A percentile compares a stretch with the other conserved stretches of the same genome.
Conservation (phyloP, 805 yeast species). For the Kazachstania taianensis region DNA sequence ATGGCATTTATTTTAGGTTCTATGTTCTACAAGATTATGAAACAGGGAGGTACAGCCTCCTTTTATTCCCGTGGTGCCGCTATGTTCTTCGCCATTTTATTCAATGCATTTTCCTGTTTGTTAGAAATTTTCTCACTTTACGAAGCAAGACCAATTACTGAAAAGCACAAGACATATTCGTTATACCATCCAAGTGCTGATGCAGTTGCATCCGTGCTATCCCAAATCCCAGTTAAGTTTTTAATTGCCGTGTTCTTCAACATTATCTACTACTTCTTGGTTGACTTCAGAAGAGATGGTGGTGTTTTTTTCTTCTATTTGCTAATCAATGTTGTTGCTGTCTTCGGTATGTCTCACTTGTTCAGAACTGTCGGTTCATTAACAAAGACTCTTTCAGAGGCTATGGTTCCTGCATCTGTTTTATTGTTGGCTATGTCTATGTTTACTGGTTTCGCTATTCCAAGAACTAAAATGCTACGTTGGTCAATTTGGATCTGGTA, state of each 20-base stretch:
- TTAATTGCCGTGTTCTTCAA: conserved; percentile 38
- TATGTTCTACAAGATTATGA: conserved; percentile 42
- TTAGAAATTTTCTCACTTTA: conserved; percentile 47
- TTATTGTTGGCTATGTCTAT: conserved; percentile 39
- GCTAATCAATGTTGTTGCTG: conserved; percentile 34
- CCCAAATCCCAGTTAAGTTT: conserved; percentile 43
- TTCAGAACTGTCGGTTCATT: conserved; percentile 46
- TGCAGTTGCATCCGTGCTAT: conserved; percentile 42
- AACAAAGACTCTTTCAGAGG: conserved; percentile 38
- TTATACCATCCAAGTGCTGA: conserved; percentile 52
- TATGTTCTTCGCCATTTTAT: conserved; percentile 56
- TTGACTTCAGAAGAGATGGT: conserved; percentile 40
- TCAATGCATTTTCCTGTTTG: conserved; percentile 52
- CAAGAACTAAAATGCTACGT: conserved; percentile 46
- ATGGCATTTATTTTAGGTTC: conserved; percentile 51
- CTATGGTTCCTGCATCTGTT: conserved; percentile 52
- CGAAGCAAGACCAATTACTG: conserved; percentile 48
- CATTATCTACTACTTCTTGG: conserved; percentile 43
- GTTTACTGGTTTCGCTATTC: conserved; percentile 51
- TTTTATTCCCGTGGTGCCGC: conserved; percentile 52
- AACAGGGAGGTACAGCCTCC: conserved; percentile 31
- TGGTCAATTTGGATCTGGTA: conserved; percentile 62
- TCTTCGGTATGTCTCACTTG: conserved; percentile 45
- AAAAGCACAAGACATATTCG: conserved; percentile 48
- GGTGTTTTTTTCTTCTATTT: conserved; percentile 48